phyloP scores from a whole-genome alignment of 257 asterid species.

The Voacanga thouarsii region DNA sequence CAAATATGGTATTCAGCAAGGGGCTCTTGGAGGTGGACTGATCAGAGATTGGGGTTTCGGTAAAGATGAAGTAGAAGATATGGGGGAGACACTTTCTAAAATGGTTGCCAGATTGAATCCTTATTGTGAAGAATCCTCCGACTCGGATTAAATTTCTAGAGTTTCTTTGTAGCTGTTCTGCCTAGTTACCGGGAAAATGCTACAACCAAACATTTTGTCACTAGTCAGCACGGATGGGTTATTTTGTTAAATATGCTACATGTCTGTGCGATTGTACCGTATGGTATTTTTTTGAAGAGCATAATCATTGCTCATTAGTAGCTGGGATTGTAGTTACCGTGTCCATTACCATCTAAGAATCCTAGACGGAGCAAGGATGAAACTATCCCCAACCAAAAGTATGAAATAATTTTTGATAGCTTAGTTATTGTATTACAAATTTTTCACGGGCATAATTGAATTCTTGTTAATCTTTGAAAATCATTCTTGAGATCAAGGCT shows the following conservation, averaged over 20 bases:
- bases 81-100: slow-evolving; percentile 65
- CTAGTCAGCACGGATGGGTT: not conserved
- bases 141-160: slow-evolving; percentile 51
- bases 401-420: too few relatives aligned
- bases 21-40: slow-evolving; percentile 59
- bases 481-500: too few relatives aligned
- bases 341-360: too few relatives aligned
- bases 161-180: not conserved
- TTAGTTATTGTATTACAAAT: too few relatives aligned
- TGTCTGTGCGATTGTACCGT: not conserved
- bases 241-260: not conserved
- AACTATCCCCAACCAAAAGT: too few relatives aligned
- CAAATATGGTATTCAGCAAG: slow-evolving; percentile 60
- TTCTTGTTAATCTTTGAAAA: too few relatives aligned
- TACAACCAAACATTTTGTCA: not conserved
- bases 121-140: slow-evolving; percentile 43
- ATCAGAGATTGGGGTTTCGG: slow-evolving; percentile 76
- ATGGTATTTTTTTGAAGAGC: not conserved
- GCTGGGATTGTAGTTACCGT: not conserved
- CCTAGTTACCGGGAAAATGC: not conserved
- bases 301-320: too few relatives aligned
- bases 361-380: too few relatives aligned
- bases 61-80: slow-evolving; percentile 67
- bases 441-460: too few relatives aligned
- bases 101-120: slow-evolving; percentile 61